Conservation (phyloP, 1,139 yeast genomes). For the Protomyces macrosporus region DNA sequence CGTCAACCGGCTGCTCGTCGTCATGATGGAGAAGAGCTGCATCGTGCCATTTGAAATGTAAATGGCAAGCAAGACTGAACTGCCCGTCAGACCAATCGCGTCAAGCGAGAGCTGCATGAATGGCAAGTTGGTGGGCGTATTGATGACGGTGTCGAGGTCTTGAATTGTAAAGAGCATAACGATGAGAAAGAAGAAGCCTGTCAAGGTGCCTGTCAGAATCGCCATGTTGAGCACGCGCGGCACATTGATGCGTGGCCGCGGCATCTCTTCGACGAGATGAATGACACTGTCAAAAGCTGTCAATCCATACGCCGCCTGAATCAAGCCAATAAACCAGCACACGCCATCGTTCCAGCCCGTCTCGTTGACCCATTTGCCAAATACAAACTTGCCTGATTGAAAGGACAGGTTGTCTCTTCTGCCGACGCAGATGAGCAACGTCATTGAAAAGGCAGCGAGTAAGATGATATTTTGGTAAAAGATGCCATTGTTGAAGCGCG, state of each 20-base stretch:
- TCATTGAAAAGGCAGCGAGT: constrained; percentile 5
- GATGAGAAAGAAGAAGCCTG: constrained; percentile 54
- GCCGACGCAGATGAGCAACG: constrained; percentile 14
- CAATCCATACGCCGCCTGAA: constrained; percentile 51
- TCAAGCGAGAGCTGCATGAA: constrained; percentile 60
- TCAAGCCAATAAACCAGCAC: constrained; percentile 18
- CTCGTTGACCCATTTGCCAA: constrained; percentile 31
- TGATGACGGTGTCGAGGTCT: constrained; percentile 34
- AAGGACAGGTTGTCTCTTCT: constrained; percentile 2
- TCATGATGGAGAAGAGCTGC: constrained; percentile 68
- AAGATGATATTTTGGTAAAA: constrained; percentile 13
- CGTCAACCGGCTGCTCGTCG: constrained; percentile 77
- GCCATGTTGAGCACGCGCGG: constrained; percentile 72
- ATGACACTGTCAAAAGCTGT: constrained; percentile 81
- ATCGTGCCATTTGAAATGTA: constrained; percentile 67
- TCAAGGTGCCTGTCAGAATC: constrained; percentile 49
- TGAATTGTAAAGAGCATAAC: constrained; percentile 65
- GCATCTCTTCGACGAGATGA: constrained; percentile 77
- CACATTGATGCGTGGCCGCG: constrained; percentile 51
- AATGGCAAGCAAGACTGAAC: constrained; percentile 60
- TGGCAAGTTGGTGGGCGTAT: constrained; percentile 3
- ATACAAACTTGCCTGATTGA: constrained; percentile 25
- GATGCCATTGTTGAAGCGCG: constrained; percentile 15
- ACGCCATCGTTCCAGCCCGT: constrained; percentile 33
- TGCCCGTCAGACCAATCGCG: constrained; percentile 51